Base-by-base conservation (phyloP, 805 yeast species). In the Starmerella roubikii region DNA sequence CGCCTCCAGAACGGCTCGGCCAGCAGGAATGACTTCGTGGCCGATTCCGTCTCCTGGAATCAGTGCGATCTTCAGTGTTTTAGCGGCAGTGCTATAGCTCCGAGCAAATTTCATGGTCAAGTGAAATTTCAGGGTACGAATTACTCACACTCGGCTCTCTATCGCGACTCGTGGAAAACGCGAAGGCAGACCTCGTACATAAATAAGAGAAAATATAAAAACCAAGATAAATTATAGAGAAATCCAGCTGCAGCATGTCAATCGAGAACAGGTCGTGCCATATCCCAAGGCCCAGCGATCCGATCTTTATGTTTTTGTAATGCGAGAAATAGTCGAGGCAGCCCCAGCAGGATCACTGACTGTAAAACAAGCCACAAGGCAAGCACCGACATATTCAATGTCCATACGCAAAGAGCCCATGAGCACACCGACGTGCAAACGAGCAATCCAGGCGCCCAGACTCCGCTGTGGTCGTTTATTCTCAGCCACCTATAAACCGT, bases 11-110 rank as follows among this genome's bases (percentile, higher is more conserved):
- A 91, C 73, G 47, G 82, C 81, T 51, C 74, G 73, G 52, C 98
- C 98, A 32, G 97, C 94, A 45, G 98, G 98, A 44, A 91, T 86
- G 34, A 91, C 98, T 64, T 91, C 98, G 55, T 80, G 75, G 40
- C 98, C 98, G 52, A 91, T 91, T 49, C 98, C 98, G 60, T 91
- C 98, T 58, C 98, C 98, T 37, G 98, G 95, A 52, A 91, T 86
- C 56, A 91, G 70, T 43, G 82, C 78, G 41, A 58, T 53, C 31
- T 40, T 42, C 21, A 53, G 49, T n/a, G 48, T 50, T 30, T 39
- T 41, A 4, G 30, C 36, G 2, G 33, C 37, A 7, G 37, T 38
- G 38, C 44, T 37, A 35, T 43, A 42, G 21, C 28, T 30, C 5
- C 45, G 29, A 1, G 38, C 41, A 17, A 32, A 25, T 17, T 29